phyloP scores from a whole-genome alignment of 1,139 yeast species.

The Geotrichum australiense region DNA sequence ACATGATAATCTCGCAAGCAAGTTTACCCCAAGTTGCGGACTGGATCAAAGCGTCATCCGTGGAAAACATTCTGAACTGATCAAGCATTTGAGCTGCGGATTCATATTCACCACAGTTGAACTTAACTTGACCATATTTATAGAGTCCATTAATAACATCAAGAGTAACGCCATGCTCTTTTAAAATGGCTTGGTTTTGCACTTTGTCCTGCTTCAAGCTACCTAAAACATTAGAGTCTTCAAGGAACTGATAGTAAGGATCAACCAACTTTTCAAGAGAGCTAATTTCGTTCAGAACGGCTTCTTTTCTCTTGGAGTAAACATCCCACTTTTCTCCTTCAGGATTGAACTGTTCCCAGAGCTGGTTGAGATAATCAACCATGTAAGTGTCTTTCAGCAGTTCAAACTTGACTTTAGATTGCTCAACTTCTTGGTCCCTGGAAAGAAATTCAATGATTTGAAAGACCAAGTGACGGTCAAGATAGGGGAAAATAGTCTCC shows the following conservation, averaged over 20 bases:
- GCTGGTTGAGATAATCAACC: conserved; percentile 42
- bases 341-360: conserved; percentile 38
- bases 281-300: conserved; percentile 36
- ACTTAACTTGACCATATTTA: conserved; percentile 51
- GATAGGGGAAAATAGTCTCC: conserved; percentile 43
- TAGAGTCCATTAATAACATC: conserved; percentile 45
- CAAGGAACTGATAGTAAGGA: conserved; percentile 41
- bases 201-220: conserved; percentile 47
- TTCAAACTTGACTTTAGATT: conserved; percentile 43
- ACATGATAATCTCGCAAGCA: conserved; percentile 48
- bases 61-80: conserved; percentile 48
- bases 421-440: conserved; percentile 37
- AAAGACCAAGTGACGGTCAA: conserved; percentile 51
- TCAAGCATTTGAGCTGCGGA: conserved; percentile 49
- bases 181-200: conserved; percentile 42
- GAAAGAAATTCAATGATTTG: conserved; percentile 46
- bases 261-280: conserved; percentile 41
- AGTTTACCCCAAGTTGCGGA: conserved; percentile 58
- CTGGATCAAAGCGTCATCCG: conserved; percentile 42
- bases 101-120: conserved; percentile 52
- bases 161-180: conserved; percentile 41
- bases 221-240: conserved; percentile 41
- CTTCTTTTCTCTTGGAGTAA: conserved; percentile 36
- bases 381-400: conserved; percentile 49
- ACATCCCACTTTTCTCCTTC: conserved; percentile 39